Base-by-base conservation (phyloP, 805 yeast genomes). In the Yamadazyma endophytica region DNA sequence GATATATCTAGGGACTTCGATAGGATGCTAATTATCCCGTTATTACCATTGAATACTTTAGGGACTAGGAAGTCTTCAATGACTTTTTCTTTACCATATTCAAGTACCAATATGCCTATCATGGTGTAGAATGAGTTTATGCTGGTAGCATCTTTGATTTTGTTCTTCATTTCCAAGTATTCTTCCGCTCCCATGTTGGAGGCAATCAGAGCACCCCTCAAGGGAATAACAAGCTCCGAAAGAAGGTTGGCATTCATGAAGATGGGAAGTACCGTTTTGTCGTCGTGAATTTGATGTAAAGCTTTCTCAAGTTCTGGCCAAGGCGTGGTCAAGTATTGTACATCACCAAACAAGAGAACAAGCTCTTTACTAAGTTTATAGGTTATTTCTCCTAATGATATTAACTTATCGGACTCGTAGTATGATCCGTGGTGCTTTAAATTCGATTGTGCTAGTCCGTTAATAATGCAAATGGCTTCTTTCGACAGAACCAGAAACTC, bases 61-160 rank as follows among this genome's bases (percentile, higher is more conserved):
- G 49, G 44, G 4, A 44, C 34, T 6, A 53, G 26, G 17, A 46
- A 32, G 2, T 42, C 37, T 4, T 52, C 53, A 4, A 49, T 37
- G 5, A 52, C 51, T 6, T 37, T 35, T 9, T 42, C 40, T 12
- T 45, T 42, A 11, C 57, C 64, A 29, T 42, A 60, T 37, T 58
- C 61, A 7, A 44, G 31, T 11, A 45, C 40, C 13, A 63, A 29
- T 11, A 65, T 20, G 2, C 72, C 72, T 5, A 64, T 39, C 55
- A 65, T 41, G 6, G 66, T 53, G 39, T 56, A 56, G 31, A 65
- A 65, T 28, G 64, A 53, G 2, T 62, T 67, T 11, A 62, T 44
- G n/a, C 49, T 35, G 1, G 65, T 46, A 12, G 39, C 33, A 16
- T 50, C 51, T 15, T 32, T 38, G 5, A 54, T 51, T 17, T 17